Conservation (phyloP, 176 grass and related monocot genomes). For the Lolium rigidum region DNA sequence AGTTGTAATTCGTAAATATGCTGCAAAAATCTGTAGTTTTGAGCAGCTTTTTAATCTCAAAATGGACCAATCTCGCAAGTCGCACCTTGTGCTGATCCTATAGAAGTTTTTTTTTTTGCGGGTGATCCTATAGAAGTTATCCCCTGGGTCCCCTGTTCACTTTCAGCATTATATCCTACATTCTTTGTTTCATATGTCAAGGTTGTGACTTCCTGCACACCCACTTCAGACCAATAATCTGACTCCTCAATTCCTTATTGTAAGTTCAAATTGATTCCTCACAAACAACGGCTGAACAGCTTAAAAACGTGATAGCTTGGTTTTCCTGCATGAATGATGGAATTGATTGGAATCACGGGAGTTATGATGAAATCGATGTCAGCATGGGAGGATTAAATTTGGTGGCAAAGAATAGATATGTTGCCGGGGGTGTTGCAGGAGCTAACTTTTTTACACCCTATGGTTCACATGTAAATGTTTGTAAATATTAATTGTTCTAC, state of each 20-base stretch:
- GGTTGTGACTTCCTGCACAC: background rate
- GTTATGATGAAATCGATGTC: background rate
- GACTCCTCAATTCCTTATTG: conserved; percentile 5
- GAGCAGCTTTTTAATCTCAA: background rate
- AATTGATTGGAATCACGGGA: conserved; percentile 15
- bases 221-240: background rate
- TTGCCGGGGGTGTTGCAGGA: background rate
- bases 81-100: background rate
- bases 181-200: conserved; percentile 9
- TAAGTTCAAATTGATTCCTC: conserved; percentile 10
- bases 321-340: background rate
- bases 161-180: background rate
- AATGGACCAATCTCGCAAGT: background rate
- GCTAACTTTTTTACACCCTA: background rate
- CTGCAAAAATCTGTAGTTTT: background rate
- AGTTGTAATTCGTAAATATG: background rate
- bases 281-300: background rate
- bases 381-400: background rate
- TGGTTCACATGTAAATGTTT: too few species aligned
- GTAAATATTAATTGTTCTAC: background rate
- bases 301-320: background rate
- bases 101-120: too few species aligned
- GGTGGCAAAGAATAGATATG: background rate
- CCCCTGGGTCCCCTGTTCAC: conserved; percentile 4
- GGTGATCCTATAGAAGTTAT: background rate